Base-by-base conservation (phyloP, 257 asterid species). In the Ocimum tenuiflorum region DNA sequence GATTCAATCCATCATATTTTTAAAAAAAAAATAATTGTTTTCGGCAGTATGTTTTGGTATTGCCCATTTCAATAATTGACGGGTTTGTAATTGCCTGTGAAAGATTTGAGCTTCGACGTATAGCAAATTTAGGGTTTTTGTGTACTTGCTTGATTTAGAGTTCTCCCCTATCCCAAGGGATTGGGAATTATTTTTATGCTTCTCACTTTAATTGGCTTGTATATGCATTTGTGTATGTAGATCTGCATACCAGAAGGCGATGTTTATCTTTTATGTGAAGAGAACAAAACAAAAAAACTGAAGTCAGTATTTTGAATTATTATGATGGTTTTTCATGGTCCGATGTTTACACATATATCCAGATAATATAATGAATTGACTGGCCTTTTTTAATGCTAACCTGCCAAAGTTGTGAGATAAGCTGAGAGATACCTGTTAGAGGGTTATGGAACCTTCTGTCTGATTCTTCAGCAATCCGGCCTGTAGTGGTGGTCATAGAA, bases 81-180 rank as follows among this genome's bases (percentile, higher is more conserved):
- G 54, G 9, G 45, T 24, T 22, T 45, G 38, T 58, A 39, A 22
- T 59, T 75, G 20, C 29, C 24, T 47, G 14, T 33, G 50, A 62
- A 68, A 39, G 67, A 57, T 57, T 56, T 50, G 63, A 65, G 47
- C 42, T 78, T 74, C 33, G 53, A 17, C 0, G 58, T 42, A 4
- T 43, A 10, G 51, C 13, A 48, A 70, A 53, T 23, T 53, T 73
- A 39, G 79, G 74, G 47, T 12, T 63, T 72, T 38, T n/a, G 63
- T 39, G 51, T 52, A 65, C 29, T 41, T 36, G 35, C 18, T 69
- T 69, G 65, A 72, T 55, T n/a, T 14, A 38, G 70, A 64, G 64
- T 39, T 19, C 27, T 18, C 6, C 1, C 31, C 31, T n/a, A n/a
- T n/a, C 31, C 4, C 31, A 2, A 10, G n/a, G 43, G 23, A 22